Conservation (phyloP, 2,329 filamentous ascomycete genomes). For the Penicillium italicum region DNA sequence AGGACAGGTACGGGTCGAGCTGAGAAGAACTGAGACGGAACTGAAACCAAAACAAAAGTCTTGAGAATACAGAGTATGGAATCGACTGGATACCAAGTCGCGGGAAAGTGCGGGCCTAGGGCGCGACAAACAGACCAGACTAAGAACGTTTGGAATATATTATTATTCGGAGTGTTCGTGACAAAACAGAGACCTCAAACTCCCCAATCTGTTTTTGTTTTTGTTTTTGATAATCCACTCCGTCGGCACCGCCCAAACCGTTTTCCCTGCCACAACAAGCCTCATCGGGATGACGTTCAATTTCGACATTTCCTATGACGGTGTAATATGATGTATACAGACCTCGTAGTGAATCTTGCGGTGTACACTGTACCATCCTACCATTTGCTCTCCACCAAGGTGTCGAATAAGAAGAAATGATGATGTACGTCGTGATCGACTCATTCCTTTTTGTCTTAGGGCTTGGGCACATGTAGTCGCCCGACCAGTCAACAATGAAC, state of each 20-base stretch:
- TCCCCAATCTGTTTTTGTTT: slow-evolving; percentile 16
- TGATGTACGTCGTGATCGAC: slow-evolving; percentile 22
- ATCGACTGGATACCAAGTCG: not conserved
- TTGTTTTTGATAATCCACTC: slow-evolving; percentile 13
- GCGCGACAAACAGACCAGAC: not conserved
- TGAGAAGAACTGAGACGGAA: not conserved
- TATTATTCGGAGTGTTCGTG: slow-evolving; percentile 6
- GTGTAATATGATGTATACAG: slow-evolving; percentile 4
- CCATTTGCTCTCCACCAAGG: not conserved
- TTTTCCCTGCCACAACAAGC: slow-evolving; percentile 34
- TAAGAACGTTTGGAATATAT: not conserved
- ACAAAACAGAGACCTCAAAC: slow-evolving; percentile 22
- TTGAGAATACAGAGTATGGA: not conserved
- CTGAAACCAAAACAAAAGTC: not conserved
- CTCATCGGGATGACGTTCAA: slow-evolving; percentile 18
- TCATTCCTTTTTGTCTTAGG: slow-evolving; percentile 9
- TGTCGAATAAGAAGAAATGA: slow-evolving; percentile 20
- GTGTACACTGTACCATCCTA: slow-evolving; percentile 4
- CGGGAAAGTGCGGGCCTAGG: slow-evolving; percentile 1
- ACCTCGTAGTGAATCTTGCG: not conserved
- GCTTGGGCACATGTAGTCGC: slow-evolving; percentile 15
- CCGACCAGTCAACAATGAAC: slow-evolving; percentile 13
- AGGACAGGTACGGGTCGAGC: not conserved
- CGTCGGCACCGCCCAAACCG: slow-evolving; percentile 30
- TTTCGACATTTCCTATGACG: slow-evolving; percentile 5